Evolutionary conservation across 2,329 filamentous ascomycete species (phyloP).

Genomic region (Penicillium sp.): DNA sequence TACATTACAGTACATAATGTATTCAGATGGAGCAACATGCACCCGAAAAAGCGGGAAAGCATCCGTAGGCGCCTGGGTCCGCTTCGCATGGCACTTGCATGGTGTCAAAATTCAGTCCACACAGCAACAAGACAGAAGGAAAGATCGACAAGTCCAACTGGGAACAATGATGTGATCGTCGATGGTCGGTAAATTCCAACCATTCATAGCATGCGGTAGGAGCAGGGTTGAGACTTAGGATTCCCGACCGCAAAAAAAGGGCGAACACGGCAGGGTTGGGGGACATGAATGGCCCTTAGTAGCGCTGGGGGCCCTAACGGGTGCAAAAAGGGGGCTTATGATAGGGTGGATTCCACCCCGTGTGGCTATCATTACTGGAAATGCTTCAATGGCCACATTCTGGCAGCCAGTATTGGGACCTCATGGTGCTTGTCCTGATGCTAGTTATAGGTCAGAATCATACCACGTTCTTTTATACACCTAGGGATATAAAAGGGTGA

Average conservation of each 20-base stretch:
- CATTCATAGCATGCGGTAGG: slow-evolving; percentile 8
- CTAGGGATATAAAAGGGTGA: neutral
- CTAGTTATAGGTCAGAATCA: slow-evolving; percentile 1
- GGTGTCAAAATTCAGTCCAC: slow-evolving; percentile 5
- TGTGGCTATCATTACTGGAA: slow-evolving; percentile 26
- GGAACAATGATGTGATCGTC: slow-evolving; percentile 6
- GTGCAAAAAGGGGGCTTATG: slow-evolving; percentile 15
- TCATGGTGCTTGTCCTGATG: slow-evolving; percentile 9
- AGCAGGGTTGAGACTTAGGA: neutral
- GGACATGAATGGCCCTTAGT: neutral
- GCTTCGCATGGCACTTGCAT: slow-evolving; percentile 18
- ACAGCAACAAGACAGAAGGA: neutral
- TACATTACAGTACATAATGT: neutral
- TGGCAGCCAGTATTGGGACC: slow-evolving; percentile 4
- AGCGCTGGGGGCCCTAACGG: slow-evolving; percentile 10
- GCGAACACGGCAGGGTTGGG: slow-evolving; percentile 14
- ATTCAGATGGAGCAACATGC: slow-evolving; percentile 3
- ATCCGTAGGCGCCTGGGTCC: neutral
- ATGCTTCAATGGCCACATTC: slow-evolving; percentile 16
- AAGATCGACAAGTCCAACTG: slow-evolving; percentile 10
- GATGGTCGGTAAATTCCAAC: neutral
- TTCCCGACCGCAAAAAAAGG: slow-evolving; percentile 7
- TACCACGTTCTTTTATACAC: neutral
- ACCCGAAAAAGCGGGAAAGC: slow-evolving; percentile 2
- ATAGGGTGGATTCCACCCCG: slow-evolving; percentile 13